These are phyloP conservation scores for Gonium pectorale DNA, from an alignment of 139 green algal species.

Conservation along the genomic window DNA sequence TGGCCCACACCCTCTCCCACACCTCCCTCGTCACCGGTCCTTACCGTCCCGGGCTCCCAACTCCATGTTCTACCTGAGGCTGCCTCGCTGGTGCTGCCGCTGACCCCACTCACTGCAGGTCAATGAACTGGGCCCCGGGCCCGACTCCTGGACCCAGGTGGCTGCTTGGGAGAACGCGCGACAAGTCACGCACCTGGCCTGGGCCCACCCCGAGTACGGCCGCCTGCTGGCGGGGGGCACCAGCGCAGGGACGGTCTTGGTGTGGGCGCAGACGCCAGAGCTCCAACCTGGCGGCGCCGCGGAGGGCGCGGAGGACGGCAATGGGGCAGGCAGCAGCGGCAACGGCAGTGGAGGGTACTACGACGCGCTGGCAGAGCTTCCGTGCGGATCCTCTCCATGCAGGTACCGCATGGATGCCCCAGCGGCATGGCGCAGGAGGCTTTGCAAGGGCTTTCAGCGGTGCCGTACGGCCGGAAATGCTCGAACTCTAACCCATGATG, in stretches of 20 bases:
- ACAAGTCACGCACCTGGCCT: constrained; percentile 35
- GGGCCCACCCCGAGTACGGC: constrained; percentile 55
- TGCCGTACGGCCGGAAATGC: no score
- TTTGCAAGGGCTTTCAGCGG: no score
- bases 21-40: no score
- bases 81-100: no score
- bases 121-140: not conserved
- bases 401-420: no score
- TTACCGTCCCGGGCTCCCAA: no score
- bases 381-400: constrained; percentile 19
- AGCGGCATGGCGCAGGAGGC: no score
- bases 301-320: not conserved
- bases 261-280: constrained; percentile 45
- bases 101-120: no score
- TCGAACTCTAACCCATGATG: no score
- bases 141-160: constrained; percentile 2
- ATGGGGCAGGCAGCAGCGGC: not conserved
- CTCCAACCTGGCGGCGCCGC: not conserved
- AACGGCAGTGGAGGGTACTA: not conserved
- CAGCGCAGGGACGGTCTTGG: constrained; percentile 33
- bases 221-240: constrained; percentile 45
- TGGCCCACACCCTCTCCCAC: no score
- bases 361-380: constrained; percentile 21
- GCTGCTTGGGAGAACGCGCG: constrained; percentile 8
- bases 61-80: no score